These are phyloP conservation scores for Rachicladosporium sp. DNA, from an alignment of 2,329 filamentous ascomycete species.

Conservation along the genomic window DNA sequence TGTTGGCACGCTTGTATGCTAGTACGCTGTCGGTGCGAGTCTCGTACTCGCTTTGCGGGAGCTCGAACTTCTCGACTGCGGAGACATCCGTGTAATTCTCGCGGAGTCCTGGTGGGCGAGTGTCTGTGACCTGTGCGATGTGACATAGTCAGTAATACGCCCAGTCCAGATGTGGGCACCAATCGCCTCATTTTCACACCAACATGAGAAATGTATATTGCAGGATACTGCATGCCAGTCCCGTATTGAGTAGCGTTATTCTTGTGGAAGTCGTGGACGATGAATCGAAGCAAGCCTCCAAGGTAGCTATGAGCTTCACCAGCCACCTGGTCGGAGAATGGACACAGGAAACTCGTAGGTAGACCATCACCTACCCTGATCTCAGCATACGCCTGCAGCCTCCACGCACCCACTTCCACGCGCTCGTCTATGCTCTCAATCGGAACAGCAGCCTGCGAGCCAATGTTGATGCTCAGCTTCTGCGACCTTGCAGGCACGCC, in stretches of 20 bases:
- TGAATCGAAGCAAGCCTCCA: no score
- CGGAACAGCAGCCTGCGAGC: conserved; percentile 49
- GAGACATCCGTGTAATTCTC: conserved; percentile 73
- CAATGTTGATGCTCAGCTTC: conserved; percentile 57
- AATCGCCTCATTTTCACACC: no score
- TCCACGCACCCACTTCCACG: conserved; percentile 47
- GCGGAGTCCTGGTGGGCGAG: conserved; percentile 60
- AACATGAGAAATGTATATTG: no score
- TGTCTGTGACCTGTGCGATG: conserved; percentile 57
- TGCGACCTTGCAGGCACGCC: conserved; percentile 76
- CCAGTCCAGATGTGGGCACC: no score
- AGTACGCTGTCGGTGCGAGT: conserved; percentile 77
- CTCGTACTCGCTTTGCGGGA: conserved; percentile 79
- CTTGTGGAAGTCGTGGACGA: no score
- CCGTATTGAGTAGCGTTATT: no score
- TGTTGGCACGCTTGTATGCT: conserved; percentile 89
- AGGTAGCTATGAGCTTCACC: background rate
- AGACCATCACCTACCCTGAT: conserved; percentile 53
- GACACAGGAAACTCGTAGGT: background rate
- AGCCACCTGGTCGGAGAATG: background rate
- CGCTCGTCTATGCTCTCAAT: conserved; percentile 66
- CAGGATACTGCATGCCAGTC: no score
- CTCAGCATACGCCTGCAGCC: conserved; percentile 62
- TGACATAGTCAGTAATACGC: no score
- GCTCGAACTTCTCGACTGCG: conserved; percentile 75